Evolutionary conservation across 306 rosid species (phyloP).

Genomic region (Sesbania bispinosa): DNA sequence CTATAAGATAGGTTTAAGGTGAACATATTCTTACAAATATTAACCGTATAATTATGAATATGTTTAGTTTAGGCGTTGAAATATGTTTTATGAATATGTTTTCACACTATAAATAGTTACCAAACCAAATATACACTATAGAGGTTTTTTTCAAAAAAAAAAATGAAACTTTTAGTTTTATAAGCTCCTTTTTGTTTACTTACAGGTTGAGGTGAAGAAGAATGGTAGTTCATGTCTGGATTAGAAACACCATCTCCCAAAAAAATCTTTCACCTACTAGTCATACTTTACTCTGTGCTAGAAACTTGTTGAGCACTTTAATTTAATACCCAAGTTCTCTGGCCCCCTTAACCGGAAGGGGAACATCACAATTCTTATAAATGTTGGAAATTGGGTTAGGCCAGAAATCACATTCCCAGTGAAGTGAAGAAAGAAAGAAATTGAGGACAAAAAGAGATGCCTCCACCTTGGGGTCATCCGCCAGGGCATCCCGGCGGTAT

Average conservation of each 20-base stretch:
- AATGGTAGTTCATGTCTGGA: constrained; percentile 15
- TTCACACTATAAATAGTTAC: too few relatives aligned
- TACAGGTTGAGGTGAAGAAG: constrained; percentile 10
- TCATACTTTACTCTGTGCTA: background rate
- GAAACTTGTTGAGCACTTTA: too few relatives aligned
- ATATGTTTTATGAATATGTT: too few relatives aligned
- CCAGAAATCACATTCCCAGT: background rate
- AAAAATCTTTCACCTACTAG: constrained; percentile 13
- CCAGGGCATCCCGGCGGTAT: constrained; percentile 35
- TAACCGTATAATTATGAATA: too few relatives aligned
- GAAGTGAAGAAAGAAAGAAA: background rate
- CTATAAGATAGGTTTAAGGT: too few relatives aligned
- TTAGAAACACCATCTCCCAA: background rate
- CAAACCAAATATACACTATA: too few relatives aligned
- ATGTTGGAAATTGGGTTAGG: constrained; percentile 6
- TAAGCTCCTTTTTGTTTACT: background rate
- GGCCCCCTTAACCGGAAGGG: background rate
- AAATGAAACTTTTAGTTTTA: too few relatives aligned
- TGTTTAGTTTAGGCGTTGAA: too few relatives aligned
- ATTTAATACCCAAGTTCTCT: background rate
- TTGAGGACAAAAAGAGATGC: constrained; percentile 28
- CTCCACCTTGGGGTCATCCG: constrained; percentile 49
- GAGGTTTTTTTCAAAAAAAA: too few relatives aligned
- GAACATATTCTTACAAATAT: too few relatives aligned
- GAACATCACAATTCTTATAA: background rate